Percentiles rank a stretch among this genome's conserved stretches.
Conservation (phyloP, 176 grass and related monocot species). For the Oryza officinalis region DNA sequence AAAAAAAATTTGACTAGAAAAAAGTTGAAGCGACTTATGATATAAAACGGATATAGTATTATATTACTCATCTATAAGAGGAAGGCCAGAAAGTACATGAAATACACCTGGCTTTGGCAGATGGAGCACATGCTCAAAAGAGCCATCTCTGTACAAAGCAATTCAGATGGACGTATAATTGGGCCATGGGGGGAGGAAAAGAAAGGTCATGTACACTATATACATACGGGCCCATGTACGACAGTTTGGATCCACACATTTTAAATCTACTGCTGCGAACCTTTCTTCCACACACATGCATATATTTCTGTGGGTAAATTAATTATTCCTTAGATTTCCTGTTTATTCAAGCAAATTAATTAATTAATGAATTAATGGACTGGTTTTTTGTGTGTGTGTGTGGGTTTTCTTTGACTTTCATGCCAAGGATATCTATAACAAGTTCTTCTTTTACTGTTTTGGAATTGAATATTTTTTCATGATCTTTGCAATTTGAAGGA, state of each 20-base stretch:
- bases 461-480: neutral
- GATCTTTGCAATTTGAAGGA: neutral
- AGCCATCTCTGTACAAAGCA: constrained; percentile 44
- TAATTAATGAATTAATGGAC: neutral
- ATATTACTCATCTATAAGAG: constrained; percentile 51
- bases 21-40: no score
- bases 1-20: no score
- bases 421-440: neutral
- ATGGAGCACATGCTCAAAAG: constrained; percentile 51
- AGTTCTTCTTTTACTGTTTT: constrained; percentile 1
- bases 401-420: neutral
- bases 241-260: constrained; percentile 35
- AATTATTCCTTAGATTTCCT: neutral
- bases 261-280: constrained; percentile 31
- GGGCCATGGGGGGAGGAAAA: constrained; percentile 32
- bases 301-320: neutral
- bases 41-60: no score
- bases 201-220: constrained; percentile 44
- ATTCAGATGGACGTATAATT: constrained; percentile 43
- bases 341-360: neutral
- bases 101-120: constrained; percentile 53
- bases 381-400: neutral
- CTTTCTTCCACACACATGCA: neutral
- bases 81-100: constrained; percentile 52
- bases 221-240: constrained; percentile 48